Evolutionary conservation across 2,329 filamentous ascomycete species (phyloP), one percentile per base, ranked within the genome.

Genomic region (Xylariales sp.): DNA sequence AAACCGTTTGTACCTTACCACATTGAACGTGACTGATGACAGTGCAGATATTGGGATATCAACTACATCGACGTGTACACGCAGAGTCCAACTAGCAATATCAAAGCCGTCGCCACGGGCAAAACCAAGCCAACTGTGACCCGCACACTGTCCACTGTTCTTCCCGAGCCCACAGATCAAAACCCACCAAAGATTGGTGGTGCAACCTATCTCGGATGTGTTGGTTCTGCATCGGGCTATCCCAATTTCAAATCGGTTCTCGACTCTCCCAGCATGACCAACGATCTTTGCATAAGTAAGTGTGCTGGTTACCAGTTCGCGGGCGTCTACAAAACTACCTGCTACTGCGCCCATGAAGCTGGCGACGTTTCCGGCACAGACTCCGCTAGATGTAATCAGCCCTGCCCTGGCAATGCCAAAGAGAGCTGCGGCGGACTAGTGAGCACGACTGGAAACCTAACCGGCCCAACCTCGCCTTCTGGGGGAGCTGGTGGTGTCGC

Each of bases 21-120:
- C 16, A 15, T 23, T 35, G 14, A 33, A 16, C 11, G 34, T 5
- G n/a, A 11, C 40, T 41, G 6, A 46, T 29, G 12, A 13, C 8
- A 8, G n/a, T 6, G 6, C 41, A 64, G 61, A 6, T 59, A 67
- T 55, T 61, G 78, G 76, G 52, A 83, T 48, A 64, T 85, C 61
- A 61, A 66, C 40, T 74, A 71, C 47, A 72, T 76, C 40, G 69
- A 76, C 20, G 60, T 70, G 15, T 76, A 73, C 38, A 31, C 48
- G 33, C 49, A 38, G 40, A 29, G 29, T 1, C 33, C 25, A 16
- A 37, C 36, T 16, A 27, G 19, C 29, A 42, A 19, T 18, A 17
- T 15, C 17, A 30, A 24, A 3, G 23, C 37, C 18, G 30, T 29
- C 28, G 15, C 27, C 28, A 37, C 19, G 23, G 25, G 25, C 15